Percentiles rank a stretch among this genome's conserved stretches.
Evolutionary conservation across 176 grass and related monocot genomes (phyloP).

Genomic region (Areca catechu): DNA sequence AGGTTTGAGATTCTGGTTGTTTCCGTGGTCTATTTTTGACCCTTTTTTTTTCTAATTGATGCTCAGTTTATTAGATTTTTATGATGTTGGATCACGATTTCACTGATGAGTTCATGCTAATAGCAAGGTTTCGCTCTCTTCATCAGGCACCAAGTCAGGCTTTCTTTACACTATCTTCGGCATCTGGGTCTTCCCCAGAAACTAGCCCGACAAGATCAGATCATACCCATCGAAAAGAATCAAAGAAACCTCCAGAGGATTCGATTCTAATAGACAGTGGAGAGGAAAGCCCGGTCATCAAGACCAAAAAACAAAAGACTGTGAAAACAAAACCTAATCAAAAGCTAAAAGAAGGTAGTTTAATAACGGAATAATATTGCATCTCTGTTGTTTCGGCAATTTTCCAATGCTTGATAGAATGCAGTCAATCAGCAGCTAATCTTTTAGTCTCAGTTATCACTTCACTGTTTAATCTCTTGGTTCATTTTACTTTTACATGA

Average conservation of each 20-base stretch:
- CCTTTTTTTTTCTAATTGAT: too few relatives aligned
- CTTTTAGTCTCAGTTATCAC: slow-evolving; percentile 1
- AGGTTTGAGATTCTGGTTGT: too few relatives aligned
- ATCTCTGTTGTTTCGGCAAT: not conserved
- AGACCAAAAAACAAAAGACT: slow-evolving; percentile 18
- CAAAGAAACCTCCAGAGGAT: slow-evolving; percentile 13
- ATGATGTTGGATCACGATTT: too few relatives aligned
- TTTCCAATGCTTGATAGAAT: too few relatives aligned
- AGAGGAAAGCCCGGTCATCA: slow-evolving; percentile 25
- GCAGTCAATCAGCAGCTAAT: too few relatives aligned
- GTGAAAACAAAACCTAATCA: slow-evolving; percentile 18
- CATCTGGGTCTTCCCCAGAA: slow-evolving; percentile 49
- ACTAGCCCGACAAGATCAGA: slow-evolving; percentile 30
- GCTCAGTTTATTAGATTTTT: too few relatives aligned
- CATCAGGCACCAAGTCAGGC: slow-evolving; percentile 41
- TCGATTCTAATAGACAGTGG: slow-evolving; percentile 23
- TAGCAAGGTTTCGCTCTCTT: not conserved
- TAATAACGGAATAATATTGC: not conserved
- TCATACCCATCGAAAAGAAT: slow-evolving; percentile 15
- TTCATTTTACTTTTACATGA: slow-evolving; percentile 8
- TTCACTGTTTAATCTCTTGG: not conserved
- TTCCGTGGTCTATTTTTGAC: too few relatives aligned
- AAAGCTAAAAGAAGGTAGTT: slow-evolving; percentile 34
- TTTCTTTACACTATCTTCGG: slow-evolving; percentile 51
- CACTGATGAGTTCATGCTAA: too few relatives aligned